Evolutionary conservation across 345 rosid species (phyloP).

Genomic region (Gynandropsis gynandra): DNA sequence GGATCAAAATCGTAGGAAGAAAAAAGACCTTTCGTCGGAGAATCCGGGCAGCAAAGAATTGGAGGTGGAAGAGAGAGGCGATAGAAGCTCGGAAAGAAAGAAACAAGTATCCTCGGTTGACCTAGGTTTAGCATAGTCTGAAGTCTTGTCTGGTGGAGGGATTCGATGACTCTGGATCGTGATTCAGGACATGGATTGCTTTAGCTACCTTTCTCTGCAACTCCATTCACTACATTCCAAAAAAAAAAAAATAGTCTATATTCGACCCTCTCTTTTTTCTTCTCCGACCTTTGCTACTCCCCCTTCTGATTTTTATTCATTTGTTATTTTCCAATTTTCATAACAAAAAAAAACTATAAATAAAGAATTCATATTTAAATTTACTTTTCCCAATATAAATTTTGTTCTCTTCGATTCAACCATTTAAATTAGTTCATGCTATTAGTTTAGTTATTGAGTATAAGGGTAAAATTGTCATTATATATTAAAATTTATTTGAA

Average conservation of each 20-base stretch:
- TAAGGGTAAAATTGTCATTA: no score
- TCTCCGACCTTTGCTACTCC: slow-evolving; percentile 7
- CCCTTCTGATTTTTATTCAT: background rate
- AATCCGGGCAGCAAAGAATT: slow-evolving; percentile 94
- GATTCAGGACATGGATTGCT: slow-evolving; percentile 86
- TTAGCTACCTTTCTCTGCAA: slow-evolving; percentile 79
- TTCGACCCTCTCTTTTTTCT: background rate
- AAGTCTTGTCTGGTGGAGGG: slow-evolving; percentile 89
- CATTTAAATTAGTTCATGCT: no score
- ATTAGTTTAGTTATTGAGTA: no score
- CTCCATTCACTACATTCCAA: slow-evolving; percentile 41
- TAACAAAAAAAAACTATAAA: background rate
- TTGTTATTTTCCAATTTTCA: background rate
- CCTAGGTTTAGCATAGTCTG: slow-evolving; percentile 93
- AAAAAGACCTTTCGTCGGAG: slow-evolving; percentile 78
- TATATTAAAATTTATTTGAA: no score
- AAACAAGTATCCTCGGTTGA: no score
- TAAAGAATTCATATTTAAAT: no score
- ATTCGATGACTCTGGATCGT: slow-evolving; percentile 81
- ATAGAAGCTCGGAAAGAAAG: slow-evolving; percentile 74
- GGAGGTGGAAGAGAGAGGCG: slow-evolving; percentile 57
- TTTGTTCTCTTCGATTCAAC: slow-evolving; percentile 15
- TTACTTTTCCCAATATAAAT: no score
- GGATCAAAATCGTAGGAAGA: background rate
- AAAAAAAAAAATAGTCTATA: slow-evolving; percentile 1